Base-by-base conservation (phyloP, 1,284 basidiomycete genomes). In the Malassezia pachydermatis region DNA sequence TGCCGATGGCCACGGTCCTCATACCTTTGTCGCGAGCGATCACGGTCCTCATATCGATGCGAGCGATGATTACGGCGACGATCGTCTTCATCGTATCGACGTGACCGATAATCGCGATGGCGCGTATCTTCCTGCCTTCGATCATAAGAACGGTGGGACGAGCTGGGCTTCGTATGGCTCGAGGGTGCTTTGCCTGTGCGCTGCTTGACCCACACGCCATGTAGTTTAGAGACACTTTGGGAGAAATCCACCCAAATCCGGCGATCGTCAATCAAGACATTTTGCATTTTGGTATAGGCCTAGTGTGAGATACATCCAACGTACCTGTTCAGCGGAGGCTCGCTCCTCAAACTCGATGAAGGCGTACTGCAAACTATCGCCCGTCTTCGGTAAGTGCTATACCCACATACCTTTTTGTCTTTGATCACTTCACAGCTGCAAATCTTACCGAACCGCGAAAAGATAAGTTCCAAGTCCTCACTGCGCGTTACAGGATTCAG, bases 271-370 rank as follows among this genome's bases (percentile, higher is more conserved):
- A 99, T 86, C 7, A 99, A 76, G 0, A 98, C 92, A 65, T 95
- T 96, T 73, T 98, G 92, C 92, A 99, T 99, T 74, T 96, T 98
- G 76, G 95, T 90, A 73, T 98, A 99, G 13, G 88, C 92, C 82
- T 59, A 41, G 3, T 17, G n/a, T 20, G 22, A 24, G 8, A 20
- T 6, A 9, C 36, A 23, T 20, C 6, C 2, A 23, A 60, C 76
- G 51, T 54, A 87, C 86, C 79, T 88, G 82, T 71, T 98, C 92
- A 1, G 92, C 90, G 34, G 88, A 83, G 51, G 88, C 86, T 39
- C 83, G 76, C 71, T 85, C 84, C 70, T 94, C 89, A 74, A 95
- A 99, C 74, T 98, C 94, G 65, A 99, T 89, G 67, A 99, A 98
- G 1, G 94, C 92, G 71, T 98, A 99, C 72, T 98, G 92, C 53